Evolutionary conservation across 83 land plant species (phyloP), one percentile per base, ranked within the genome.

Genomic region (Picea engelmannii): DNA sequence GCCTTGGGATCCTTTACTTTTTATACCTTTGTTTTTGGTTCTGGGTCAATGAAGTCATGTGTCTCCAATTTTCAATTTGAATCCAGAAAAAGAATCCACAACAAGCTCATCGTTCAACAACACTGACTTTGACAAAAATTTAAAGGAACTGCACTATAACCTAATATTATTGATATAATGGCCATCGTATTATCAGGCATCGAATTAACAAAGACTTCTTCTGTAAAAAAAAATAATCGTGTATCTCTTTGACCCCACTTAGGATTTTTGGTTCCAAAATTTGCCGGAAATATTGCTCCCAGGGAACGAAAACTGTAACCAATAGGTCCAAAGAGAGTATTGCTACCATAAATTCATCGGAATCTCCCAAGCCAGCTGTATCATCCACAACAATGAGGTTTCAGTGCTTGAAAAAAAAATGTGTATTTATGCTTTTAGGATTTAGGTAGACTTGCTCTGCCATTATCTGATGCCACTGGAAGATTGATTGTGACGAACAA

Each of bases 241-340:
- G 42, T 42, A 64, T 67, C 70, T 64, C 62, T 24, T 79, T 78
- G 15, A 11, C 62, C 75, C 83, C n/a, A 38, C 78, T 81, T n/a
- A 52, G 70, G 23, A 77, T 31, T 59, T 76, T 58, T 42, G 83
- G 40, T 16, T 81, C 80, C 73, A 88, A 66, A 55, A 82, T 81
- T 0, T 79, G 85, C 18, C 81, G 80, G 60, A 94, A 95, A n/a
- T 91, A 81, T 63, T 74, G 60, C 66, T 93, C 91, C 7, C 93
- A 88, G 16, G 99, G 97, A 18, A 93, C 82, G 80, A 96, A 96
- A 17, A 94, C 60, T 0, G 99, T 96, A 79, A 96, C 94, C 20
- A 95, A 89, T 44, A 94, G 88, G 79, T 91, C 94, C 8, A 81
- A 69, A 0, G 90, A 88, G 66, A 96, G 68, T 94, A 96, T 94